These are phyloP conservation scores for Melanomma pulvis-pyrius DNA, from an alignment of 495 filamentous ascomycete species.

Conservation along the genomic window DNA sequence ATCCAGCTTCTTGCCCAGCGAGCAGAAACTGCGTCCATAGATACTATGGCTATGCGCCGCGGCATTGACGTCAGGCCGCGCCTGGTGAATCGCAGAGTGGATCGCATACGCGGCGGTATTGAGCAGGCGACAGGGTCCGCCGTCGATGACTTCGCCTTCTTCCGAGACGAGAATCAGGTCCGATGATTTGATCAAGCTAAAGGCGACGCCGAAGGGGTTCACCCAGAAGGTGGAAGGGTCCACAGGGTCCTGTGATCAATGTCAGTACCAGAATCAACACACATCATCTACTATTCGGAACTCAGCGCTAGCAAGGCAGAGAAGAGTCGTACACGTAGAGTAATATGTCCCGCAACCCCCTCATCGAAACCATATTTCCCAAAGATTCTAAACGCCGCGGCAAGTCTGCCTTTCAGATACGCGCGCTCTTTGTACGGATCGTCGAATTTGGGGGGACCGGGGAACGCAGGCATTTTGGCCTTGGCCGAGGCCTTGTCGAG, in stretches of 20 bases:
- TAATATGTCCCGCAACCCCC: constrained; percentile 52
- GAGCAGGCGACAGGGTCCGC: constrained; percentile 62
- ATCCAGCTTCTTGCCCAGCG: constrained; percentile 68
- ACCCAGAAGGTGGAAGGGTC: constrained; percentile 75
- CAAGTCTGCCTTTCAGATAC: constrained; percentile 67
- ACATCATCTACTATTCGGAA: not conserved
- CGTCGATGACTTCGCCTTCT: constrained; percentile 67
- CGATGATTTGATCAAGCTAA: constrained; percentile 67
- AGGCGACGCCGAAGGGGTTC: constrained; percentile 75
- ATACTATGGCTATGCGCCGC: constrained; percentile 74
- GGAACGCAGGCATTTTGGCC: constrained; percentile 52
- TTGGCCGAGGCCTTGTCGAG: constrained; percentile 37
- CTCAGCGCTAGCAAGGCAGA: not conserved
- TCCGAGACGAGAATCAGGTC: constrained; percentile 74
- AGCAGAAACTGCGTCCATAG: constrained; percentile 69
- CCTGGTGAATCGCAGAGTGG: constrained; percentile 59
- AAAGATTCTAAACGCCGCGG: constrained; percentile 70
- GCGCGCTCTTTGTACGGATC: constrained; percentile 65
- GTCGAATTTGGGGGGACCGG: constrained; percentile 58
- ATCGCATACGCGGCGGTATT: constrained; percentile 63
- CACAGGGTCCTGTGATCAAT: constrained; percentile 59
- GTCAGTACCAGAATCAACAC: not conserved
- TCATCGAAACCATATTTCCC: constrained; percentile 70
- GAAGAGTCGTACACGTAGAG: constrained; percentile 36
- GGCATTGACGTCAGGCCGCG: constrained; percentile 71